Conservation (phyloP, 495 filamentous ascomycete species). For the Staphylotrichum longicolle region DNA sequence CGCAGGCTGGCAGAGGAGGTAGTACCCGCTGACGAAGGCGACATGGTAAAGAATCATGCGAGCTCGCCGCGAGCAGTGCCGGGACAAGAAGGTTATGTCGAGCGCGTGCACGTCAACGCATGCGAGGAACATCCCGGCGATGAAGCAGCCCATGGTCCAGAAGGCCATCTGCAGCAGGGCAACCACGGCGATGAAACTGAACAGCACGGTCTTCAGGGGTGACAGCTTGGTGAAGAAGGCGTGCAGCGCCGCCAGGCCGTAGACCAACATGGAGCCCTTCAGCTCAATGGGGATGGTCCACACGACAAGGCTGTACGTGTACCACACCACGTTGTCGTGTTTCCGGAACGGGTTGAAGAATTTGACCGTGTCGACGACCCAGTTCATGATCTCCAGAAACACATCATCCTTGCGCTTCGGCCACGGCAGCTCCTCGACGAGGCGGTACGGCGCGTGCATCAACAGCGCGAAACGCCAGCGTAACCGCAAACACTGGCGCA, state of each 20-base stretch:
- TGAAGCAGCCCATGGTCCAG: constrained; percentile 6
- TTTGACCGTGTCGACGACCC: background rate
- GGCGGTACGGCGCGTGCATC: too few species aligned
- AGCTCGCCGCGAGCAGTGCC: background rate
- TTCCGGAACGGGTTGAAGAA: background rate
- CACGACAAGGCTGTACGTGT: background rate
- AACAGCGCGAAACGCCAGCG: too few species aligned
- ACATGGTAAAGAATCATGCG: background rate
- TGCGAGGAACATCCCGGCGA: background rate
- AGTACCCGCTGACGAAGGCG: background rate
- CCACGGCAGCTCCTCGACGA: background rate
- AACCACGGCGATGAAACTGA: too few species aligned
- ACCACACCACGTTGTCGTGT: background rate
- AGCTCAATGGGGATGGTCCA: constrained; percentile 3
- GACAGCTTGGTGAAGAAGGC: too few species aligned
- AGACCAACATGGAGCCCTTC: background rate
- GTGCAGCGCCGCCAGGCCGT: background rate
- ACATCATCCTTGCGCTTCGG: background rate
- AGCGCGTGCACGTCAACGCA: background rate
- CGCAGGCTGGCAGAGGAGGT: constrained; percentile 1
- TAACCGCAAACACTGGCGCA: background rate
- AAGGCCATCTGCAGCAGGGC: background rate
- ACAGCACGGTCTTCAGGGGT: too few species aligned
- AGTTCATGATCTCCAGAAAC: background rate
- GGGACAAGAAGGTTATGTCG: background rate